A percentile compares a stretch with the other conserved stretches of the same genome.
phyloP scores from a whole-genome alignment of 176 grass and related monocot genomes.

The Elymus sibiricus region DNA sequence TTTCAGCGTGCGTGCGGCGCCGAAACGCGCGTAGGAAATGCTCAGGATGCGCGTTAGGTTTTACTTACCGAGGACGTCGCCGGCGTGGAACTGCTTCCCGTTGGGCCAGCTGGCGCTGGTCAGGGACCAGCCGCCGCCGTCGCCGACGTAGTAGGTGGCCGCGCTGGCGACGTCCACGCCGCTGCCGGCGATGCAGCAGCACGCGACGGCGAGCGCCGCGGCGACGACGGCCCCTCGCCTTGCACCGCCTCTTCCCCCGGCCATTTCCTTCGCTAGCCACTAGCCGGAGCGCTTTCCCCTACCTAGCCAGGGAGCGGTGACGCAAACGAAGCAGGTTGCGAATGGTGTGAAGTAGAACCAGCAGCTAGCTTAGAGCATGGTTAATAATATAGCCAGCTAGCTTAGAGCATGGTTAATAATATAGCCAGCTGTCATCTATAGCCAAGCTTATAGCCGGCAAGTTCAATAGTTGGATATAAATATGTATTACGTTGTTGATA shows the following conservation, averaged over 20 bases:
- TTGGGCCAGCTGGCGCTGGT: conserved; percentile 48
- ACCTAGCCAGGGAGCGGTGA: background rate
- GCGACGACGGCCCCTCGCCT: background rate
- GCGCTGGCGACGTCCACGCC: no score
- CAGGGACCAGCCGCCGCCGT: conserved; percentile 48
- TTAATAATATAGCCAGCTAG: no score
- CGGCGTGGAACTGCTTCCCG: conserved; percentile 65
- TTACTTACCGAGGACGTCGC: conserved; percentile 54
- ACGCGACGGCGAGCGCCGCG: conserved; percentile 7
- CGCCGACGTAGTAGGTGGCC: conserved; percentile 60
- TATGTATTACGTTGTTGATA: no score
- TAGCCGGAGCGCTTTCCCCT: background rate
- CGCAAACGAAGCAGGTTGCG: background rate
- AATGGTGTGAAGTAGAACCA: no score
- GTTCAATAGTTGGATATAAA: no score
- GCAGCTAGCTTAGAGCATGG: no score
- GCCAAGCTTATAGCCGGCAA: no score
- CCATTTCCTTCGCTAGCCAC: conserved; percentile 23
- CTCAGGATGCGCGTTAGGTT: no score
- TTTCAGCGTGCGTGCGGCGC: background rate
- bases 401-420: no score
- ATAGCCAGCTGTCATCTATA: no score
- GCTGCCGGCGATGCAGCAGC: background rate
- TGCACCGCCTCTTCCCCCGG: conserved; percentile 32
- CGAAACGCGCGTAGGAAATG: no score